Conservation (phyloP, 306 rosid species). For the Prunus davidiana region DNA sequence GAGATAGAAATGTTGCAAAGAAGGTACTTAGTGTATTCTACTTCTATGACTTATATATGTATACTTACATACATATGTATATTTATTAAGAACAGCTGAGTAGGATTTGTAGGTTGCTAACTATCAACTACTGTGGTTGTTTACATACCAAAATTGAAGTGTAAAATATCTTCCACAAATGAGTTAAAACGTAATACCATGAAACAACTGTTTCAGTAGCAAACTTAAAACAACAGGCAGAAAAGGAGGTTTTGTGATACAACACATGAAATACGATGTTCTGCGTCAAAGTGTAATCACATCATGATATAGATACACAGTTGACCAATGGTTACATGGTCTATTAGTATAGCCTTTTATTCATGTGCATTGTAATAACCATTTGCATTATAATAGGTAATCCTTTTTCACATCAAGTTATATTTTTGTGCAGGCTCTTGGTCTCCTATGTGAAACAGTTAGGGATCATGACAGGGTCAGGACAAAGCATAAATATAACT, state of each 20-base stretch:
- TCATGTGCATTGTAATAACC: neutral
- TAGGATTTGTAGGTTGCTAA: neutral
- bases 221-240: neutral
- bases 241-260: neutral
- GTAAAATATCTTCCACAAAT: neutral
- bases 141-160: neutral
- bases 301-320: neutral
- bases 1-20: conserved; percentile 53
- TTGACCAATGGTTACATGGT: neutral
- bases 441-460: conserved; percentile 64
- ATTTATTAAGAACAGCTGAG: neutral
- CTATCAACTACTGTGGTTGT: neutral
- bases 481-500: conserved; percentile 38
- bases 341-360: neutral
- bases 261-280: neutral
- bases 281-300: neutral
- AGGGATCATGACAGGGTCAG: conserved; percentile 37
- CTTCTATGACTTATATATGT: neutral
- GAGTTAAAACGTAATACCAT: neutral
- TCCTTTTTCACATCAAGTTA: neutral
- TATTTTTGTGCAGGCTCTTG: conserved; percentile 71
- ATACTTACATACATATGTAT: neutral
- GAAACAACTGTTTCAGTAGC: neutral
- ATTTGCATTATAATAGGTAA: neutral
- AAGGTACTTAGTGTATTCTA: conserved; percentile 47